A percentile compares a stretch with the other conserved stretches of the same genome.
These are phyloP conservation scores for Schizosaccharomyces cryophilus DNA, from an alignment of 805 yeast species.

Conservation along the genomic window DNA sequence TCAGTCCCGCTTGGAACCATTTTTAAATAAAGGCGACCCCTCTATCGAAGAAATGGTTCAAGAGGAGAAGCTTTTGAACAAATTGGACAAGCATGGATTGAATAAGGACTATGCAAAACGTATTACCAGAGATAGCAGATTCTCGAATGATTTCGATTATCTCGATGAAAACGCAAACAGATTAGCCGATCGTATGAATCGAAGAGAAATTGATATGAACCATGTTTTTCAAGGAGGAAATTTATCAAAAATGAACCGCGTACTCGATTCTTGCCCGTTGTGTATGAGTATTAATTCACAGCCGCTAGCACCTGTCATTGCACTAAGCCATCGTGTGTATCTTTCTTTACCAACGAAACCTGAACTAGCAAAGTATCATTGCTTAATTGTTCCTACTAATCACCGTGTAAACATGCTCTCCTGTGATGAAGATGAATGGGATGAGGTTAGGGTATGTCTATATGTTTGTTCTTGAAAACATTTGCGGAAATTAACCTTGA, in stretches of 20 bases:
- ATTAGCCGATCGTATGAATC: constrained; percentile 15
- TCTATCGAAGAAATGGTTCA: constrained; percentile 17
- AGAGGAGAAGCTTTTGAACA: constrained; percentile 12
- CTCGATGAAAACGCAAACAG: constrained; percentile 20
- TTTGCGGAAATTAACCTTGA: neutral
- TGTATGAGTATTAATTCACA: constrained; percentile 14
- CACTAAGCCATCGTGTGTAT: constrained; percentile 18
- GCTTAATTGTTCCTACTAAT: constrained; percentile 20
- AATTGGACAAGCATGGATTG: constrained; percentile 7
- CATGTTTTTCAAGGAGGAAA: neutral
- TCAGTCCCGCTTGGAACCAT: neutral
- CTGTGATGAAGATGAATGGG: constrained; percentile 22
- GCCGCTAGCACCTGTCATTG: constrained; percentile 14
- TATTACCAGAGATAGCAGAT: constrained; percentile 18
- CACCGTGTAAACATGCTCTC: constrained; percentile 20
- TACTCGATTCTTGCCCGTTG: constrained; percentile 17
- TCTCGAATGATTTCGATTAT: constrained; percentile 19
- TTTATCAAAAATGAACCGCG: constrained; percentile 13
- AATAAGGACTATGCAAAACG: constrained; percentile 13
- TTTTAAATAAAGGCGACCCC: constrained; percentile 13
- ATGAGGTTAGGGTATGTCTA: constrained; percentile 15
- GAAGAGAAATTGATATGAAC: constrained; percentile 13
- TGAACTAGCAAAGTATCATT: constrained; percentile 15
- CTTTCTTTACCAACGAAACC: constrained; percentile 21
- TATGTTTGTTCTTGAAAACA: neutral